Base-by-base conservation (phyloP, 148 eudicot genomes). In the Mesembryanthemum crystallinum region DNA sequence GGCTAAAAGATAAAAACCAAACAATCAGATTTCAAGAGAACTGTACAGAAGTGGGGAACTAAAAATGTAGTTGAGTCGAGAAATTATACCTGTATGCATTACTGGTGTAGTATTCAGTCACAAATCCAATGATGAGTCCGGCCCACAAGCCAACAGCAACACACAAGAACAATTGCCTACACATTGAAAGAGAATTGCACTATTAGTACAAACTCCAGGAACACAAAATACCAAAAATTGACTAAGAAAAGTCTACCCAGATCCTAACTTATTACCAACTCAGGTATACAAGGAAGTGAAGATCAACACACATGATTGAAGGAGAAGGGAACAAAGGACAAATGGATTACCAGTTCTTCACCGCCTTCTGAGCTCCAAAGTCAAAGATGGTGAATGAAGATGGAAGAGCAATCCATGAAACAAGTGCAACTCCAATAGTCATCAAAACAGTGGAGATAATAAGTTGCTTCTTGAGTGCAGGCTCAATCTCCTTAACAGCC, bases 111-210 rank as follows among this genome's bases (percentile, higher is more conserved):
- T 92, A 92, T 76, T 92, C 97, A 0, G 97, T 92, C 60, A 92
- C 93, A 64, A 92, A 92, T 64, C 97, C 97, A 76, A 92, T 92
- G 64, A 92, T 85, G 66, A 92, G 97, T 64, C 97, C 97, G 79
- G 97, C 97, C 97, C 95, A 92, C 82, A 92, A 79, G 64, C 97
- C 97, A 72, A 92, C 97, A 78, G 84, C 82, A 73, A 92, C 97
- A 79, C 97, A 92, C 52, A 87, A 77, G 82, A 90, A 90, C 73
- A 92, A 74, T 80, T 92, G 93, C 97, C 97, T 92, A 88, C 83
- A 87, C 47, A 73, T 21, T 45, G 9, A 75, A 60, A 68, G 17
- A 52, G 25, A 42, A 58, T n/a, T 5, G 64, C 64, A 32, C 15
- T 45, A 51, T 76, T 10, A 45, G 43, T 60, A 66, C 33, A 7